phyloP scores from a whole-genome alignment of 2,329 filamentous ascomycete genomes.

The Botrytis porri region DNA sequence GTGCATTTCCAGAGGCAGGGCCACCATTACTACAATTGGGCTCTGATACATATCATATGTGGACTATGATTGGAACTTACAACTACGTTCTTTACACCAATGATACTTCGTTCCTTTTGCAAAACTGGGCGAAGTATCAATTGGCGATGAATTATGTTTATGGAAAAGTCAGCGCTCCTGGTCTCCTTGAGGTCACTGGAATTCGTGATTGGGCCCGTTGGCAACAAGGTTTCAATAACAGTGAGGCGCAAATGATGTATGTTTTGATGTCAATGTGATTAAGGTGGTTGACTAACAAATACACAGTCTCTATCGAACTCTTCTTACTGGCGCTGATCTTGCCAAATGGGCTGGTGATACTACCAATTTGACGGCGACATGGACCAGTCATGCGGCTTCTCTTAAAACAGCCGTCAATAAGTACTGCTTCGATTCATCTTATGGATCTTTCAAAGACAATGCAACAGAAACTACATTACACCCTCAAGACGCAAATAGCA shows the following conservation, averaged over 20 bases:
- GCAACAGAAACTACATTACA: conserved; percentile 53
- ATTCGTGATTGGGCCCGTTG: conserved; percentile 34
- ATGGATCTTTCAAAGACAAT: conserved; percentile 34
- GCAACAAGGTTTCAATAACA: conserved; percentile 32
- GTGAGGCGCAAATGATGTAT: conserved; percentile 35
- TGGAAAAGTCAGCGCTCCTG: conserved; percentile 41
- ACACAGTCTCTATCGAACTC: conserved; percentile 43
- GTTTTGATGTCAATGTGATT: neutral
- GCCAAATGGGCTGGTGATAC: conserved; percentile 42
- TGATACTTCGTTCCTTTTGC: conserved; percentile 47
- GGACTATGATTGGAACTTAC: conserved; percentile 57
- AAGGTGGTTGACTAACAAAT: neutral
- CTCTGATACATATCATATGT: conserved; percentile 56
- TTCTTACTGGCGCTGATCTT: conserved; percentile 47
- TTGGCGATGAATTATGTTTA: conserved; percentile 47
- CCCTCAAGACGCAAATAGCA: conserved; percentile 59
- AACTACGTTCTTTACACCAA: conserved; percentile 57
- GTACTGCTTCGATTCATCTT: conserved; percentile 27
- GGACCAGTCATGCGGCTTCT: conserved; percentile 23
- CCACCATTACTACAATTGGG: conserved; percentile 30
- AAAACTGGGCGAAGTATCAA: conserved; percentile 50
- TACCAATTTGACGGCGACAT: conserved; percentile 25
- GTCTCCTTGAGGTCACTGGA: conserved; percentile 33
- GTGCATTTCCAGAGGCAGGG: conserved; percentile 33
- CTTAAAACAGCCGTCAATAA: conserved; percentile 30